Conservation (phyloP, 2,329 filamentous ascomycete genomes). For the Sarocladiaceae sp. region DNA sequence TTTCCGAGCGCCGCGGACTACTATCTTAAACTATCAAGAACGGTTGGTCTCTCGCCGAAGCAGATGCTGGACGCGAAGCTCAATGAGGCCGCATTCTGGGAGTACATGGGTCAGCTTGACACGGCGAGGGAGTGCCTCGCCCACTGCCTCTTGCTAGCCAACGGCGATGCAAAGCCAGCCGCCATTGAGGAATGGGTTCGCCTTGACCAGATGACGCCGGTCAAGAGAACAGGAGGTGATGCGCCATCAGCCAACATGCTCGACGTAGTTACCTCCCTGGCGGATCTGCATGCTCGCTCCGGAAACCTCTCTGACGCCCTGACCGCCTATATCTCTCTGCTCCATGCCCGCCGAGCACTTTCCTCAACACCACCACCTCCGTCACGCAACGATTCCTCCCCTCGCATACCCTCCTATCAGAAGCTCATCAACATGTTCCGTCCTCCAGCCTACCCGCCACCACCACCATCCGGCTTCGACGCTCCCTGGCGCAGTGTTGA, state of each 20-base stretch:
- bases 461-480: constrained; percentile 63
- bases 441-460: constrained; percentile 61
- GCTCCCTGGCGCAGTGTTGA: constrained; percentile 57
- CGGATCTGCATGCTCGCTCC: constrained; percentile 66
- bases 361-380: constrained; percentile 19
- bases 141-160: constrained; percentile 53
- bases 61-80: constrained; percentile 78
- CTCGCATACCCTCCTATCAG: constrained; percentile 13
- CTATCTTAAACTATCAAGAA: constrained; percentile 78
- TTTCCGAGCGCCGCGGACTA: constrained; percentile 67
- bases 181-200: constrained; percentile 54
- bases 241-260: constrained; percentile 67
- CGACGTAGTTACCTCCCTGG: constrained; percentile 67
- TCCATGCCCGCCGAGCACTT: constrained; percentile 67
- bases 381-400: constrained; percentile 20
- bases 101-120: constrained; percentile 62
- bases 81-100: constrained; percentile 78
- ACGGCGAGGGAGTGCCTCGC: constrained; percentile 73
- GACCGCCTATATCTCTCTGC: constrained; percentile 77
- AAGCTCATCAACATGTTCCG: constrained; percentile 20
- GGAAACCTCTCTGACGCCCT: constrained; percentile 64
- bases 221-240: background rate
- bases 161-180: background rate
- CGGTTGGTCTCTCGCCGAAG: constrained; percentile 68
- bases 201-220: constrained; percentile 31